Base-by-base conservation (phyloP, 73 alveolate species). In the Uronychia setigera region DNA sequence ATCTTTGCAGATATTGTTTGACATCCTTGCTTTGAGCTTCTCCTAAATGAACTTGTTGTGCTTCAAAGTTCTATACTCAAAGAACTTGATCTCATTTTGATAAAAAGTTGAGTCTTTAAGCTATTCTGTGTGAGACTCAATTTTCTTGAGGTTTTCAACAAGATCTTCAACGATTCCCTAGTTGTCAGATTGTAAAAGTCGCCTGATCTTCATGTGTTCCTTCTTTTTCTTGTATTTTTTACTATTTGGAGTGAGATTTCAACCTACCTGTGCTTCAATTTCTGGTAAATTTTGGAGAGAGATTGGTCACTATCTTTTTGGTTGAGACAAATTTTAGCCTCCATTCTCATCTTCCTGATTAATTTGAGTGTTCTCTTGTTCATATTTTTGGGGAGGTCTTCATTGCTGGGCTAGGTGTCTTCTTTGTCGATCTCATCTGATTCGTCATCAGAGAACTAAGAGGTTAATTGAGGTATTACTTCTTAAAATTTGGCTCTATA, bases 371-470 rank as follows among this genome's bases (percentile, higher is more conserved):
- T 30, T 5, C 87, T n/a, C 59, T 35, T 80, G 35, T 46, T 80
- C 60, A n/a, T 5, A 1, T 29, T 29, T 14, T 31, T 33, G 28
- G 29, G 26, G 27, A 58, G n/a, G 30, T 58, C 31, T 32, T 28
- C 14, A 0, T 5, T 11, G 29, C 31, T 0, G 80, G 57, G 27
- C 58, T 30, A 32, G 26, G 60, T 14, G 14, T 0, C 84, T 59
- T 80, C 59, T 9, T 77, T 79, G 31, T 59, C 79, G 34, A 34
- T 80, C 30, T 74, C 57, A 11, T 80, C 31, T 59, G 79, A 59
- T 35, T 58, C 34, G 58, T 46, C 90, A 26, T 88, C 85, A 29
- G 60, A 30, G 31, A 88, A 33, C 94, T 80, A n/a, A n/a, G 79
- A 29, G 0, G 59, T 14, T 27, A 76, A 19, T 30, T 30, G 30